These are phyloP conservation scores for Cercis canadensis DNA, from an alignment of 306 rosid species.

Conservation along the genomic window DNA sequence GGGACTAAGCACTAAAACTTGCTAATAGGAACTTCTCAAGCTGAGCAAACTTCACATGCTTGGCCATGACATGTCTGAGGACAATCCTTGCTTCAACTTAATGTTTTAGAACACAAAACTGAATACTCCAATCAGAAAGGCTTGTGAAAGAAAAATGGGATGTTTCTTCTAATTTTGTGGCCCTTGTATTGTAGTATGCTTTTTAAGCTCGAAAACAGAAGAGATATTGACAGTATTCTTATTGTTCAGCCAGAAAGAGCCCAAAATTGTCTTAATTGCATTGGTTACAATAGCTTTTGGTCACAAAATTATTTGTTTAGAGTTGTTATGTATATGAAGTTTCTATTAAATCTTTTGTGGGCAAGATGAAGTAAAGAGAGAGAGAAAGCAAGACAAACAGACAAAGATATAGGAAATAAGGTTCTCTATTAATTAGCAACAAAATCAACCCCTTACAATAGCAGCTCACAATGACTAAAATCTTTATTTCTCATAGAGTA, in stretches of 20 bases:
- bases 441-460: no score
- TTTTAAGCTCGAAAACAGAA: conserved; percentile 27
- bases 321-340: not conserved
- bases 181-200: not conserved
- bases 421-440: no score
- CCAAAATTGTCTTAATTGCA: conserved; percentile 27
- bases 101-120: conserved; percentile 38
- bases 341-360: no score
- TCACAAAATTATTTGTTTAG: not conserved
- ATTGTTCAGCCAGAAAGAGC: conserved; percentile 10
- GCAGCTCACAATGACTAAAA: no score
- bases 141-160: not conserved
- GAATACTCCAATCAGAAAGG: not conserved
- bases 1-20: conserved; percentile 32
- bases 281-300: not conserved
- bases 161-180: conserved; percentile 5
- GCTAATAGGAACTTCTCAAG: conserved; percentile 17
- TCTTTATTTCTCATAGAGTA: no score
- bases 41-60: conserved; percentile 45
- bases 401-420: no score
- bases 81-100: conserved; percentile 33
- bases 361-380: no score
- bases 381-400: no score
- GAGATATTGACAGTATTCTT: conserved; percentile 6
- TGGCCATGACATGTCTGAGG: conserved; percentile 49